Evolutionary conservation across 805 yeast species (phyloP), one percentile per base, ranked within the genome.

Genomic region (Isabelozyma pseudorhagii): DNA sequence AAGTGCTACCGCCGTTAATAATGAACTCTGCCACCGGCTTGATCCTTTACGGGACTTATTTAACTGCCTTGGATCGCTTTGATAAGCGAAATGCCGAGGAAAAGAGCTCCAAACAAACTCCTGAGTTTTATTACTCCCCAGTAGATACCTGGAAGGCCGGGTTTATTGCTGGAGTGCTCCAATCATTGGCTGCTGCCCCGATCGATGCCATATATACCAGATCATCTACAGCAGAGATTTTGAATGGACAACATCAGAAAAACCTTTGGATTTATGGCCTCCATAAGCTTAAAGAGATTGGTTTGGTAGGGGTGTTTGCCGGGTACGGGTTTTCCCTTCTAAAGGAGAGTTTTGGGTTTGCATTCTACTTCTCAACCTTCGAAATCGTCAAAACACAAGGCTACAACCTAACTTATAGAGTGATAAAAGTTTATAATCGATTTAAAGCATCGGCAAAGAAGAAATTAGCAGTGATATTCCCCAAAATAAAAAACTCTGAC

Each of bases 131-230:
- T 47, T 63, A 61, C 48, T 60, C 63, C 3, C 68, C 69, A 0
- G 40, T 72, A 49, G 90, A 88, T 56, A 83, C 90, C 0, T 81
- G 89, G 67, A 66, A 82, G 44, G 89, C 97, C 0, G 98, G 98
- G 0, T 82, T 85, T 49, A 54, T 89, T 0, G 97, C 97, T 0
- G 97, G 97, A 1, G 82, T 85, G 0, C 82, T 84, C 21, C 97
- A 94, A 58, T 87, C 96, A n/a, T 69, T 89, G 14, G 92, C 89
- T 0, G 96, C 97, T 1, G 93, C 97, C 1, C 98, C 98, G 0
- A 76, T 93, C 4, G 97, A 93, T 67, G 97, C 97, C 7, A 82
- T 93, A 3, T 87, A 86, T 60, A 82, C 96, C 1, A 76, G 97
- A 55, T 88, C 92, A 54, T 78, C 84, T 1, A 85, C 89, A 5